Percentiles rank a stretch among this genome's conserved stretches.
These are phyloP conservation scores for Apiotrichum domesticum DNA, from an alignment of 1,284 basidiomycete genomes.

Conservation along the genomic window DNA sequence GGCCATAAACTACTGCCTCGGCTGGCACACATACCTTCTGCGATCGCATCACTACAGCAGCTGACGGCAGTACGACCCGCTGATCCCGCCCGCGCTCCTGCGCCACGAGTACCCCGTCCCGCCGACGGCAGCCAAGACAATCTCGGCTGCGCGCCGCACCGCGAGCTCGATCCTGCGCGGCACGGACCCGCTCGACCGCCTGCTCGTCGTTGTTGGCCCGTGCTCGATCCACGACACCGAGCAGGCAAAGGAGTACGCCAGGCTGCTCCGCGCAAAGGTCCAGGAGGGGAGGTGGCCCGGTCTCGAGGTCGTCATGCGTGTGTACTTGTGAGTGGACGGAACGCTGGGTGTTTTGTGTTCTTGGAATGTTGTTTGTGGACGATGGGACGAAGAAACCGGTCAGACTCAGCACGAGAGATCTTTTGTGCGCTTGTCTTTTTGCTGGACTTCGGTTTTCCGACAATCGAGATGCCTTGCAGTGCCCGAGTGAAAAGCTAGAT, in stretches of 20 bases:
- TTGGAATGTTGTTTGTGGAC: too few species aligned
- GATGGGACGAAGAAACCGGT: too few species aligned
- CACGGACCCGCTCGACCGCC: constrained; percentile 61
- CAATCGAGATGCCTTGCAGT: too few species aligned
- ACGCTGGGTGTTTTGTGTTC: too few species aligned
- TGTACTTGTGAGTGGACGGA: constrained; percentile 62
- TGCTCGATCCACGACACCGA: constrained; percentile 90
- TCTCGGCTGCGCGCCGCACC: constrained; percentile 69
- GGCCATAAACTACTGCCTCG: too few species aligned
- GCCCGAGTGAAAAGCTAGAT: too few species aligned
- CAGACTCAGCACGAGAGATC: too few species aligned
- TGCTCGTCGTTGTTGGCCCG: constrained; percentile 88
- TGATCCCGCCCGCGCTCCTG: constrained; percentile 83
- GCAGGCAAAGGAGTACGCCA: constrained; percentile 86
- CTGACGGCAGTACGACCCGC: constrained; percentile 72
- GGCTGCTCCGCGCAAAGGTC: constrained; percentile 58
- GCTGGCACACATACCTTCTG: not conserved
- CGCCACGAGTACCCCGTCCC: constrained; percentile 67
- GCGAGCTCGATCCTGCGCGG: constrained; percentile 74
- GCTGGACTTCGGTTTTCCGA: too few species aligned
- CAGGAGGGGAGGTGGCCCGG: constrained; percentile 62
- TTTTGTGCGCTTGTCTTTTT: too few species aligned
- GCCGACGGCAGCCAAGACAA: constrained; percentile 53
- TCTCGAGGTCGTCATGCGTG: constrained; percentile 87
- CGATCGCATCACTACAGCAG: not conserved